Evolutionary conservation across 768 basidiomycete genomes (phyloP).

Genomic region (Thelephora ganbajun): DNA sequence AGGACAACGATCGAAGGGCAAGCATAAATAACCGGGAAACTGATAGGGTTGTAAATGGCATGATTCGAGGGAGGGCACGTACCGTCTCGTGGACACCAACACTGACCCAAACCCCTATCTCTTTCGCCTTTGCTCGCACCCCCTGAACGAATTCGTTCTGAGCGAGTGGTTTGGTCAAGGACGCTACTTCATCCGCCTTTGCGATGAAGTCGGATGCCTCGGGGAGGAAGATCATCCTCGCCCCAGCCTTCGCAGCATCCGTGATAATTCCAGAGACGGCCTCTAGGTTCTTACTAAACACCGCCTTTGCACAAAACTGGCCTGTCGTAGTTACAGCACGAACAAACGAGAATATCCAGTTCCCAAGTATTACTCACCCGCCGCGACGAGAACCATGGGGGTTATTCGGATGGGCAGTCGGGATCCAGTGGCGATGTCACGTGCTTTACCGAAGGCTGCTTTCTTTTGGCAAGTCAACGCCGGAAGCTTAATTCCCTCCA

Average conservation of each 20-base stretch:
- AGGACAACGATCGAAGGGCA: not conserved
- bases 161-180: not conserved
- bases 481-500: too few relatives aligned
- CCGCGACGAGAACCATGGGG: not conserved
- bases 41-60: too few relatives aligned
- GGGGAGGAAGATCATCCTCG: not conserved
- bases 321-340: not conserved
- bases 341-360: not conserved
- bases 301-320: not conserved
- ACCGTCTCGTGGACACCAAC: not conserved
- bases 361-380: not conserved
- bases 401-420: too few relatives aligned
- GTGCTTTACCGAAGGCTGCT: too few relatives aligned
- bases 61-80: not conserved
- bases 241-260: not conserved
- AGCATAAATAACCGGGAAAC: too few relatives aligned
- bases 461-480: too few relatives aligned
- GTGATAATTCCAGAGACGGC: not conserved
- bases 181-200: not conserved
- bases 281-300: not conserved
- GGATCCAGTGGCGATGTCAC: too few relatives aligned
- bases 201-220: not conserved
- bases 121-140: not conserved
- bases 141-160: not conserved
- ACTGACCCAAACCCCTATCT: not conserved